Evolutionary conservation across 768 basidiomycete species (phyloP).

Genomic region (Amylocystis lapponica): DNA sequence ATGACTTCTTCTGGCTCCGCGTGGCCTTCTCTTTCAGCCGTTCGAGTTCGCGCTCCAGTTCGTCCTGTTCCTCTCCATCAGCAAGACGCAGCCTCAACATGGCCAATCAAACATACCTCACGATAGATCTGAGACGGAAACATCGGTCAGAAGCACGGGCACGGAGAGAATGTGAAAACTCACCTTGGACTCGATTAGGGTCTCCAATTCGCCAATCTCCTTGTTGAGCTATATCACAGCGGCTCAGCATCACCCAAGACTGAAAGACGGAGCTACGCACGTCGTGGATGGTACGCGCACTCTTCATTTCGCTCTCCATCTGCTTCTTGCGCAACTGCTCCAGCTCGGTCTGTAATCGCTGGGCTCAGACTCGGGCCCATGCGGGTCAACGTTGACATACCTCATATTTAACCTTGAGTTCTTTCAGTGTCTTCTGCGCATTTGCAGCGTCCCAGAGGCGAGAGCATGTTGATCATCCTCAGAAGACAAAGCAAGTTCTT

Average conservation of each 20-base stretch:
- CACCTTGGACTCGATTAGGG: constrained; percentile 92
- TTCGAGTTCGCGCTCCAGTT: constrained; percentile 82
- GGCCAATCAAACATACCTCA: constrained; percentile 44
- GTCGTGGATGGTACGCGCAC: constrained; percentile 60
- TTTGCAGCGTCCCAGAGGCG: constrained; percentile 29
- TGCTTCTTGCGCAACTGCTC: constrained; percentile 69
- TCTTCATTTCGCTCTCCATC: constrained; percentile 70
- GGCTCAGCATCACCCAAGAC: constrained; percentile 3
- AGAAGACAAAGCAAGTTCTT: constrained; percentile 37
- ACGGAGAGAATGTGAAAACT: constrained; percentile 10
- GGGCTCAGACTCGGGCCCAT: background rate
- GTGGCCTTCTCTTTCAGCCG: constrained; percentile 65
- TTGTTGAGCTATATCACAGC: constrained; percentile 61
- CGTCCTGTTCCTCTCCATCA: constrained; percentile 45
- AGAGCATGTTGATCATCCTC: constrained; percentile 13
- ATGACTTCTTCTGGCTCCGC: constrained; percentile 52
- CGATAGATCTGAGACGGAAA: constrained; percentile 62
- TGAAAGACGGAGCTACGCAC: constrained; percentile 34
- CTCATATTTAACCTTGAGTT: constrained; percentile 50
- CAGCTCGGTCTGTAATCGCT: constrained; percentile 43
- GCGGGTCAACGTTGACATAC: constrained; percentile 26
- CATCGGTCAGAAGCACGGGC: background rate
- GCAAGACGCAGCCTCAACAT: background rate
- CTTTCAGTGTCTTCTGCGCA: constrained; percentile 38
- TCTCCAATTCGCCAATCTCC: constrained; percentile 89